Evolutionary conservation across 768 basidiomycete genomes (phyloP).

Genomic region (Paxillus ammoniavirescens): DNA sequence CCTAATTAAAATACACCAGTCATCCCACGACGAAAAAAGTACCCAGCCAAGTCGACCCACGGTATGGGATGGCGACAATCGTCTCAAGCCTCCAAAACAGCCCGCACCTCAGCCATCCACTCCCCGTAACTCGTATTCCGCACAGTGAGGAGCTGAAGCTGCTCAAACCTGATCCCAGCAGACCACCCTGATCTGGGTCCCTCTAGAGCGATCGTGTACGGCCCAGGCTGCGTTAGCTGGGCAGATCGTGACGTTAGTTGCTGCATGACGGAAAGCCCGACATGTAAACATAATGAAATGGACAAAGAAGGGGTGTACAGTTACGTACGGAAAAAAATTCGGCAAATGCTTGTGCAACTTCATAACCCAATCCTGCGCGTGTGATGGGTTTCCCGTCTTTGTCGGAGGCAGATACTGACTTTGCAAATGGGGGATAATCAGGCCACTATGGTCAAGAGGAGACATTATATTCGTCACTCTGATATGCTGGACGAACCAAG

Average conservation of each 20-base stretch:
- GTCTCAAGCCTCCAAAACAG: constrained; percentile 14
- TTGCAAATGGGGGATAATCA: constrained; percentile 22
- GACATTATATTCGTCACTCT: background rate
- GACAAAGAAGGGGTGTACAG: background rate
- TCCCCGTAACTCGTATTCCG: constrained; percentile 28
- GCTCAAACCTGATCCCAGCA: constrained; percentile 21
- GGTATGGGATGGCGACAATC: background rate
- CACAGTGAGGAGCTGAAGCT: constrained; percentile 23
- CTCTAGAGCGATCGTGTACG: constrained; percentile 16
- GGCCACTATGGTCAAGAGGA: constrained; percentile 20
- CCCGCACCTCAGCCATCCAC: constrained; percentile 27
- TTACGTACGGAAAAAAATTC: constrained; percentile 28
- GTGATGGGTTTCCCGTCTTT: constrained; percentile 15
- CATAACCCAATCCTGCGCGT: constrained; percentile 25
- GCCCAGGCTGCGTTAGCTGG: constrained; percentile 13
- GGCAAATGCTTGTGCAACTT: constrained; percentile 29
- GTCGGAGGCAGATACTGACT: constrained; percentile 23
- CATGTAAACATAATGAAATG: background rate
- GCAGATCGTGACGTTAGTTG: constrained; percentile 16
- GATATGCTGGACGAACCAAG: background rate
- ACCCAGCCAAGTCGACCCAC: background rate
- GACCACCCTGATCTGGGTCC: constrained; percentile 3
- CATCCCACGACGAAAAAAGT: background rate
- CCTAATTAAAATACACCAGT: background rate
- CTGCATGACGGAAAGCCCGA: constrained; percentile 9